Percentiles rank a stretch among this genome's conserved stretches.
Evolutionary conservation across 805 yeast genomes (phyloP).

Genomic region (Candida krabiensis): DNA sequence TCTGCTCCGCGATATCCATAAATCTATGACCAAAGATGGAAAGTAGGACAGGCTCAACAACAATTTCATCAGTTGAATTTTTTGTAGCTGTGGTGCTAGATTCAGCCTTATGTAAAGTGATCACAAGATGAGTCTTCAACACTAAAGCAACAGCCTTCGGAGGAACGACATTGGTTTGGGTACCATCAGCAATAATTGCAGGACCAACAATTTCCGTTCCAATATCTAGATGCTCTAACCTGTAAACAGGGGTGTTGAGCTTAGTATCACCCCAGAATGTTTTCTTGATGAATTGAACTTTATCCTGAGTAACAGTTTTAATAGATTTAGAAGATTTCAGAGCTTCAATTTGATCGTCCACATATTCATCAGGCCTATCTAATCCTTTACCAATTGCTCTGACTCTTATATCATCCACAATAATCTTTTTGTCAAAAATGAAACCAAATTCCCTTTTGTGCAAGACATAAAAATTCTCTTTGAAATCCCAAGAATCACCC

Average conservation of each 20-base stretch:
- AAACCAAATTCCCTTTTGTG: constrained; percentile 79
- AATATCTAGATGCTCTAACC: constrained; percentile 49
- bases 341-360: constrained; percentile 54
- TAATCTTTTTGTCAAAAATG: constrained; percentile 52
- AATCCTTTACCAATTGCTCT: constrained; percentile 68
- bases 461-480: constrained; percentile 46
- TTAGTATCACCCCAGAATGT: constrained; percentile 60
- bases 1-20: constrained; percentile 89
- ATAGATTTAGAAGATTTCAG: constrained; percentile 25
- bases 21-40: constrained; percentile 82
- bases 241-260: constrained; percentile 52
- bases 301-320: constrained; percentile 24
- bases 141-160: constrained; percentile 59
- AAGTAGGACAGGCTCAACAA: constrained; percentile 66
- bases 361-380: constrained; percentile 37
- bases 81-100: constrained; percentile 13
- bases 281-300: constrained; percentile 38
- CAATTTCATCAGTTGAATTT: constrained; percentile 15
- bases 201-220: constrained; percentile 68
- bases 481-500: constrained; percentile 33
- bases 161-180: constrained; percentile 76
- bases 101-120: constrained; percentile 28
- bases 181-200: constrained; percentile 73
- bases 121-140: constrained; percentile 60
- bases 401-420: constrained; percentile 74